Evolutionary conservation across 2,329 filamentous ascomycete species (phyloP).

Genomic region (Fusarium napiforme): DNA sequence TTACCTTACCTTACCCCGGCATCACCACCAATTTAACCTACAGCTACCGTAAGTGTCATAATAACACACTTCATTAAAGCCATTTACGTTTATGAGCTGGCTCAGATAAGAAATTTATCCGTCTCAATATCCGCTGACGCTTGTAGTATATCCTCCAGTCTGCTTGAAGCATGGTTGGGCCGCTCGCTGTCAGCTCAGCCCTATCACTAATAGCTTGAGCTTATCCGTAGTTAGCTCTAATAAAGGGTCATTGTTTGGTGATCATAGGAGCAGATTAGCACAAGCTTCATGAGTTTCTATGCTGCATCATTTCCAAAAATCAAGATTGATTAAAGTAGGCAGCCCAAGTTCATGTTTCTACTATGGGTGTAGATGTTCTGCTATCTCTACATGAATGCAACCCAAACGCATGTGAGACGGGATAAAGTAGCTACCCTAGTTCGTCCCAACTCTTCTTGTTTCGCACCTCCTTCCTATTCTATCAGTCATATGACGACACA

Average conservation of each 20-base stretch:
- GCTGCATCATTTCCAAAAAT: too few relatives aligned
- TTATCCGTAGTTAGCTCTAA: too few relatives aligned
- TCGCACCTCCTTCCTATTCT: not conserved
- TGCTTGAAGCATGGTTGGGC: not conserved
- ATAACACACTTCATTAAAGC: not conserved
- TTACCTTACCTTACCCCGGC: too few relatives aligned
- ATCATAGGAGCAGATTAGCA: too few relatives aligned
- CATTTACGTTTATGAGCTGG: not conserved
- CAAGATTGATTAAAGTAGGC: too few relatives aligned
- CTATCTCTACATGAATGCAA: not conserved
- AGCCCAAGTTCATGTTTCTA: too few relatives aligned
- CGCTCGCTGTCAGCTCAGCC: not conserved
- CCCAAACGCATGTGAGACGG: not conserved
- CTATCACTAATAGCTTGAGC: not conserved
- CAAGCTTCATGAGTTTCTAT: too few relatives aligned
- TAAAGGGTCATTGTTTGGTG: too few relatives aligned
- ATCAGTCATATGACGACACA: slow-evolving; percentile 4
- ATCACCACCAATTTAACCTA: not conserved
- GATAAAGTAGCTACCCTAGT: not conserved
- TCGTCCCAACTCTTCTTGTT: not conserved
- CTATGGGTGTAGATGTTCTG: too few relatives aligned
- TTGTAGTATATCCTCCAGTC: not conserved
- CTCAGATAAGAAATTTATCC: not conserved
- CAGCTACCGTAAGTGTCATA: not conserved
- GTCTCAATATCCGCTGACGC: not conserved